These are phyloP conservation scores for Grammothele lineata DNA, from an alignment of 768 basidiomycete genomes.

Conservation along the genomic window DNA sequence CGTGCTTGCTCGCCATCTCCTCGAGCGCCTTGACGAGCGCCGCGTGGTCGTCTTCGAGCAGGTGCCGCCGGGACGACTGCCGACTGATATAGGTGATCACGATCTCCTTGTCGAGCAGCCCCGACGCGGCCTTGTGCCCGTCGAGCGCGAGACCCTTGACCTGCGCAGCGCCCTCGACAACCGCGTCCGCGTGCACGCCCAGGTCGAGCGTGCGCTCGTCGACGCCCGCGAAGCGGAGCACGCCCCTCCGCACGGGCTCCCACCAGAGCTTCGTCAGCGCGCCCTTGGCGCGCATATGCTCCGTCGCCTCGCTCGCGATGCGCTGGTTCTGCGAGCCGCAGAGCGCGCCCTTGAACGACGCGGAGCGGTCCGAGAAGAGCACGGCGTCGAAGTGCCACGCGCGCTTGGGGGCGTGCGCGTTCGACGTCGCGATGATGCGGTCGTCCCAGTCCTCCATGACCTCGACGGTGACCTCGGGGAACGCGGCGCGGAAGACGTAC, in stretches of 20 bases:
- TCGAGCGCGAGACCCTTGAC: constrained; percentile 6
- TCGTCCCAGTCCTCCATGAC: constrained; percentile 69
- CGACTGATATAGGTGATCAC: constrained; percentile 74
- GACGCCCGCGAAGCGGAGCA: constrained; percentile 66
- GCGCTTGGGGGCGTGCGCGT: constrained; percentile 18
- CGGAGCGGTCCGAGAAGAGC: constrained; percentile 71
- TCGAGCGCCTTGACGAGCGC: constrained; percentile 48
- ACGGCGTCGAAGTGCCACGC: constrained; percentile 72
- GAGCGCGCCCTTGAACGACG: constrained; percentile 60
- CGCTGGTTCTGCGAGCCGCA: constrained; percentile 67
- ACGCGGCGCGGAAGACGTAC: constrained; percentile 69
- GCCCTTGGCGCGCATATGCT: constrained; percentile 39
- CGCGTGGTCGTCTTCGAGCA: constrained; percentile 53
- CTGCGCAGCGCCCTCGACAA: constrained; percentile 1
- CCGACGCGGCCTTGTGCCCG: constrained; percentile 19
- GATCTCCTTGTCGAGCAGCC: constrained; percentile 32
- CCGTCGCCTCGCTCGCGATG: constrained; percentile 66
- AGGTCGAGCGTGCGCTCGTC: constrained; percentile 29
- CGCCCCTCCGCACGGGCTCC: constrained; percentile 63
- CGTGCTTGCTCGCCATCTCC: constrained; percentile 39
- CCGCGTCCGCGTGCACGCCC: constrained; percentile 17
- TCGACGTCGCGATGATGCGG: constrained; percentile 34
- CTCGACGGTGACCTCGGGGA: constrained; percentile 69
- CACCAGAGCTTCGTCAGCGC: constrained; percentile 59
- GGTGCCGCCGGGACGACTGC: constrained; percentile 51